Conservation (phyloP, 1,139 yeast genomes). For the Candida buenavistaensis region DNA sequence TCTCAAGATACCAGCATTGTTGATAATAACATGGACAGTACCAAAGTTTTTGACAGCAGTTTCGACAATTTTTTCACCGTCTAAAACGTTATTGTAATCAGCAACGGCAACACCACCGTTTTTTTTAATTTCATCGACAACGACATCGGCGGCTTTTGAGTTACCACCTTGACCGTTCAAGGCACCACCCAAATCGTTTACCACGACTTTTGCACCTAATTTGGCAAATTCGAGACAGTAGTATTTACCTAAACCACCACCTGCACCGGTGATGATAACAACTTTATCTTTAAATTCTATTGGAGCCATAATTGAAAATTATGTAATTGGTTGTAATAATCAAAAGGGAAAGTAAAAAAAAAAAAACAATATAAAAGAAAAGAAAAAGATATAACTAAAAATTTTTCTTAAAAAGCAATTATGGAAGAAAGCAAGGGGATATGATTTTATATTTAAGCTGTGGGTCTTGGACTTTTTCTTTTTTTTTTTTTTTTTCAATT, state of each 20-base stretch:
- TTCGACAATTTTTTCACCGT: slow-evolving; percentile 82
- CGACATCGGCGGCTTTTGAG: slow-evolving; percentile 79
- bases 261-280: slow-evolving; percentile 93
- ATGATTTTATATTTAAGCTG: no score
- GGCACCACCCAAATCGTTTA: slow-evolving; percentile 90
- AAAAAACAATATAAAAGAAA: neutral
- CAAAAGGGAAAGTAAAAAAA: neutral
- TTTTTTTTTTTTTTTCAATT: no score
- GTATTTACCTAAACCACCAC: slow-evolving; percentile 92
- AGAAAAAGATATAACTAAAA: no score
- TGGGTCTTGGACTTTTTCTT: no score
- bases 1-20: slow-evolving; percentile 93
- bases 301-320: slow-evolving; percentile 27
- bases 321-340: neutral
- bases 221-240: slow-evolving; percentile 87
- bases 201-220: slow-evolving; percentile 90
- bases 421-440: no score
- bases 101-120: slow-evolving; percentile 90
- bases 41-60: slow-evolving; percentile 89
- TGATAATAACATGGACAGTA: slow-evolving; percentile 82
- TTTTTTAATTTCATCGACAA: slow-evolving; percentile 76
- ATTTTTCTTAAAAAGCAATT: no score
- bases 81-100: slow-evolving; percentile 87
- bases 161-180: slow-evolving; percentile 68
- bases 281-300: slow-evolving; percentile 73